Conservation (phyloP, 2,329 filamentous ascomycete species). For the Neopestalotiopsis sp. region DNA sequence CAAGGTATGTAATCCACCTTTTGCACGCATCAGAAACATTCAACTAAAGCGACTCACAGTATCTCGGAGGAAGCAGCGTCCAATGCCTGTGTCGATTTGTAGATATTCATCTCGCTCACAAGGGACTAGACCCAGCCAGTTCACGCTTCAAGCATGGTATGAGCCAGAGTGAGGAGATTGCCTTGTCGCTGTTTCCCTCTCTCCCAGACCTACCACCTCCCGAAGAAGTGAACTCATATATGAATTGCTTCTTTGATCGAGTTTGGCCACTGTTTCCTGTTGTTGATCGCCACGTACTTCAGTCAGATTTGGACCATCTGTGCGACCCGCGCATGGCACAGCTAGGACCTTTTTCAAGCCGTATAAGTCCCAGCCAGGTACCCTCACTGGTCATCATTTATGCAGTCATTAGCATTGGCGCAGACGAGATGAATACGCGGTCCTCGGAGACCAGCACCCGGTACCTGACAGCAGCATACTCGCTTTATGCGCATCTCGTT, state of each 20-base stretch:
- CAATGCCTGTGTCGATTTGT: conserved; percentile 32
- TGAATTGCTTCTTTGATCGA: conserved; percentile 26
- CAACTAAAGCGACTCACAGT: conserved; percentile 2
- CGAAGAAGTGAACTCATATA: conserved; percentile 17
- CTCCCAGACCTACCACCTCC: conserved; percentile 24
- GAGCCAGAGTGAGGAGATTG: conserved; percentile 30
- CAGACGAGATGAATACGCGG: conserved; percentile 24
- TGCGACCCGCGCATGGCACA: conserved; percentile 10
- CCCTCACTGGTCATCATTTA: conserved; percentile 24
- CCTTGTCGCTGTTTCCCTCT: conserved; percentile 22
- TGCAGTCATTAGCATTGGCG: conserved; percentile 27
- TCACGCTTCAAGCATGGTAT: conserved; percentile 31
- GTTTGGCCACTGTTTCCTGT: conserved; percentile 30
- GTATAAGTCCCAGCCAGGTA: conserved; percentile 12
- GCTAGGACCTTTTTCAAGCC: neutral
- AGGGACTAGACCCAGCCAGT: conserved; percentile 25
- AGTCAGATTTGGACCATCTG: conserved; percentile 22
- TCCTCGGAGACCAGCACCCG: conserved; percentile 21
- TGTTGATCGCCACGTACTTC: conserved; percentile 23
- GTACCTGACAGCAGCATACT: conserved; percentile 26
- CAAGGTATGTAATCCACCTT: conserved; percentile 18
- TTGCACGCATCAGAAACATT: neutral
- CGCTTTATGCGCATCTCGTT: conserved; percentile 27
- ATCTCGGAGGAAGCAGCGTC: conserved; percentile 26
- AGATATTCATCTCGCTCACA: conserved; percentile 29